Base-by-base conservation (phyloP, 2,329 filamentous ascomycete genomes). In the Apiospora hydei region DNA sequence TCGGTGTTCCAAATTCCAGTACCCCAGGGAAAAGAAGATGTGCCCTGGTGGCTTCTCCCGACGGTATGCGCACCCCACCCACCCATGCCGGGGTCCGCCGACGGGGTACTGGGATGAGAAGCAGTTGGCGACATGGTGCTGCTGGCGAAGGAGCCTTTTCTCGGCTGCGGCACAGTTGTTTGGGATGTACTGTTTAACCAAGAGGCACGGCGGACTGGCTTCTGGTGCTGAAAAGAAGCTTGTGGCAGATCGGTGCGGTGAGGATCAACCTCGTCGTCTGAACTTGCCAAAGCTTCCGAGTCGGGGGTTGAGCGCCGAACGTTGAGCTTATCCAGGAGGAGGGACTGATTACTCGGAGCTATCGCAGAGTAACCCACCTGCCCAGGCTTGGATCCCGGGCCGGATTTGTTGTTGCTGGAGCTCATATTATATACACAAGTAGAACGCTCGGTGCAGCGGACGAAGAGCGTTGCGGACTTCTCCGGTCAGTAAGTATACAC, bases 231-330 rank as follows among this genome's bases (percentile, higher is more conserved):
- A 71, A 81, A 79, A 73, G 80, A 80, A 77, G 82, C 83, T 77
- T 86, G 86, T 74, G 83, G 83, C 77, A 80, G 82, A 72, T 88
- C 89, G 76, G 89, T 85, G 64, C 86, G 86, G 76, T 89, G 87
- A 79, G 90, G 87, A 73, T 98, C 93, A 72, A 86, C 88, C 82
- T 99, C 96, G 81, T 98, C 96, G 81, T 98, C 96, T 16, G 95
- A 98, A 76, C 96, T 98, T 70, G 93, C 95, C 73, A 98, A 85
- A 69, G 94, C 96, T 81, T 98, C 96, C 4, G 95, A 98, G 80
- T 98, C 96, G 30, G 96, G 96, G 1, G 96, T 98, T 10, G 94
- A 95, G 70, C 93, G 93, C 77, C 95, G 90, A 71, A 91, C 88
- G 78, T 93, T 93, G 69, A 92, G 87, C 81, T 95, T 96, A 69